Conservation (phyloP, 768 basidiomycete species). For the Kwoniella botswanensis region DNA sequence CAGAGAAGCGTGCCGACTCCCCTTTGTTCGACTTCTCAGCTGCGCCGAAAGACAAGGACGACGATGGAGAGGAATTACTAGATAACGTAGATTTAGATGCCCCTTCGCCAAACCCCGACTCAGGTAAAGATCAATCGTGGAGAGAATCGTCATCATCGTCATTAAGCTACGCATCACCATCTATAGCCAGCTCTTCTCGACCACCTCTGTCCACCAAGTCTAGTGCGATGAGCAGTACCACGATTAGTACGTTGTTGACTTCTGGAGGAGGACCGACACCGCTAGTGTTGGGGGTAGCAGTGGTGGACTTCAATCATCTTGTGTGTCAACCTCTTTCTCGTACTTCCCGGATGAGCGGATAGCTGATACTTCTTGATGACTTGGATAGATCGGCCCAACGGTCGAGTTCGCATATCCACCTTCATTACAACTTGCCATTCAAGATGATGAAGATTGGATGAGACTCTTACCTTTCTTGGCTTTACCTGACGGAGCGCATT, state of each 20-base stretch:
- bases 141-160: slow-evolving; percentile 14
- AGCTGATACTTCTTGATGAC: not conserved
- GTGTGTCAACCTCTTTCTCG: slow-evolving; percentile 59
- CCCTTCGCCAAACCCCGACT: slow-evolving; percentile 18
- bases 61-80: slow-evolving; percentile 4
- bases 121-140: slow-evolving; percentile 10
- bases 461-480: slow-evolving; percentile 93
- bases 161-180: slow-evolving; percentile 14
- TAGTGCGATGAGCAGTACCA: slow-evolving; percentile 9
- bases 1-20: slow-evolving; percentile 8
- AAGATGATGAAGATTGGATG: slow-evolving; percentile 76
- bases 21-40: slow-evolving; percentile 18
- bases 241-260: slow-evolving; percentile 3
- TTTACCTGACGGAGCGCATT: slow-evolving; percentile 93
- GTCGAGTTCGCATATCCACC: slow-evolving; percentile 68
- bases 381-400: slow-evolving; percentile 78
- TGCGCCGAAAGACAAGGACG: slow-evolving; percentile 1
- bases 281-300: slow-evolving; percentile 75
- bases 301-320: slow-evolving; percentile 95
- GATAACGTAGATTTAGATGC: slow-evolving; percentile 23
- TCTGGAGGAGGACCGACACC: slow-evolving; percentile 23
- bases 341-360: not conserved
- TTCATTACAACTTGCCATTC: slow-evolving; percentile 63
- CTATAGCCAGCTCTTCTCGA: slow-evolving; percentile 14
- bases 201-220: slow-evolving; percentile 15